A percentile compares a stretch with the other conserved stretches of the same genome.
These are phyloP conservation scores for Gymnopilus junonius DNA, from an alignment of 768 basidiomycete species.

Conservation along the genomic window DNA sequence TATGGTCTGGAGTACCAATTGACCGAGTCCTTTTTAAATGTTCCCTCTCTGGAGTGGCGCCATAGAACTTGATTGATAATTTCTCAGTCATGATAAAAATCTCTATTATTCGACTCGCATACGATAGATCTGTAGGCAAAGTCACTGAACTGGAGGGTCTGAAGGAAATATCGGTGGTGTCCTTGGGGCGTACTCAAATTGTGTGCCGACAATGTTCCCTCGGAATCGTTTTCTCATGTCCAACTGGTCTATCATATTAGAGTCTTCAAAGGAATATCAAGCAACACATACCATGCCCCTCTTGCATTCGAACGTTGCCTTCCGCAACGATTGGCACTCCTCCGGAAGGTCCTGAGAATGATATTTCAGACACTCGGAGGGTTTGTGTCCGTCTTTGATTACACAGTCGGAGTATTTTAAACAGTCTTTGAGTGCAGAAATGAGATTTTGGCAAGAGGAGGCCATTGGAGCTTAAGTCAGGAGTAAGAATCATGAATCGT, in stretches of 20 bases:
- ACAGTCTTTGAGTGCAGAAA: slow-evolving; percentile 82
- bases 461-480: slow-evolving; percentile 57
- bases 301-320: slow-evolving; percentile 90
- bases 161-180: slow-evolving; percentile 18
- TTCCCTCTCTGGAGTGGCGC: slow-evolving; percentile 2
- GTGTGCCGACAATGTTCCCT: slow-evolving; percentile 67
- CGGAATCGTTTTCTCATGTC: slow-evolving; percentile 87
- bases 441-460: slow-evolving; percentile 77
- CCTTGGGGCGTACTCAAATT: slow-evolving; percentile 47
- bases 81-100: not conserved
- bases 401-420: slow-evolving; percentile 89
- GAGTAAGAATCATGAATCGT: no score
- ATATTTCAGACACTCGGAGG: slow-evolving; percentile 82
- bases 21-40: slow-evolving; percentile 1
- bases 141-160: not conserved
- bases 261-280: not conserved
- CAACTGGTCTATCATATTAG: slow-evolving; percentile 46
- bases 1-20: slow-evolving; percentile 3
- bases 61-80: slow-evolving; percentile 14
- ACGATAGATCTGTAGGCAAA: not conserved
- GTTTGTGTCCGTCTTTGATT: slow-evolving; percentile 73
- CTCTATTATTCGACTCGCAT: not conserved
- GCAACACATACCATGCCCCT: slow-evolving; percentile 73
- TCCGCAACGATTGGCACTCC: slow-evolving; percentile 77
- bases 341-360: slow-evolving; percentile 80